These are phyloP conservation scores for Toxoplasma gondii DNA, from an alignment of 169 alveolate species.

Conservation along the genomic window DNA sequence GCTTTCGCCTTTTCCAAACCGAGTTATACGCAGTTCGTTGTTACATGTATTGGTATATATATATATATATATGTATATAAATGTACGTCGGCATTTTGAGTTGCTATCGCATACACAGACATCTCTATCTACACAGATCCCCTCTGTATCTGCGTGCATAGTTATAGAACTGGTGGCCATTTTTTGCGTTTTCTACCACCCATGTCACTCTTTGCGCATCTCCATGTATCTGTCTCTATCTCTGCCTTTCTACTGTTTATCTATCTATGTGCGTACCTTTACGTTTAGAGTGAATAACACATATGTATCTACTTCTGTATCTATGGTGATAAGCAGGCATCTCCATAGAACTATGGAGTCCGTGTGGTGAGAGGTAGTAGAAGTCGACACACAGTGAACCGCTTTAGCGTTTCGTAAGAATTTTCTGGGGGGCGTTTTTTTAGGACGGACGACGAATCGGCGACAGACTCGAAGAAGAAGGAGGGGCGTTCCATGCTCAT, in stretches of 20 bases:
- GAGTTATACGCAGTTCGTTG: no score
- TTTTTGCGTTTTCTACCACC: no score
- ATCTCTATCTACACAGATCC: no score
- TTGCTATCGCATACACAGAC: no score
- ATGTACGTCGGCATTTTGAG: no score
- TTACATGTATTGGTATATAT: no score
- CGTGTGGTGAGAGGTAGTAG: background rate
- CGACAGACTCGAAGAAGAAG: slow-evolving; percentile 48
- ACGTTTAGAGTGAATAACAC: background rate
- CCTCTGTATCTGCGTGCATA: no score
- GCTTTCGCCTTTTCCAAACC: no score
- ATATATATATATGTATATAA: no score
- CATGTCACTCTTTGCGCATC: no score
- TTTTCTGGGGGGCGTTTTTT: background rate
- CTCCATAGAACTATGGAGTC: background rate
- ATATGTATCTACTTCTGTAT: background rate
- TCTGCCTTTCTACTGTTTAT: background rate
- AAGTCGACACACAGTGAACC: background rate
- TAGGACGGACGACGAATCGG: slow-evolving; percentile 48
- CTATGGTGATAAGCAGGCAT: no score
- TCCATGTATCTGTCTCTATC: background rate
- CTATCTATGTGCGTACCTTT: background rate
- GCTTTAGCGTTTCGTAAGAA: background rate
- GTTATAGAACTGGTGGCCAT: no score
- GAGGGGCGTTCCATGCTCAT: slow-evolving; percentile 47